A percentile compares a stretch with the other conserved stretches of the same genome.
Evolutionary conservation across 208 protist genomes (phyloP).

Genomic region (Naegleria fowleri): DNA sequence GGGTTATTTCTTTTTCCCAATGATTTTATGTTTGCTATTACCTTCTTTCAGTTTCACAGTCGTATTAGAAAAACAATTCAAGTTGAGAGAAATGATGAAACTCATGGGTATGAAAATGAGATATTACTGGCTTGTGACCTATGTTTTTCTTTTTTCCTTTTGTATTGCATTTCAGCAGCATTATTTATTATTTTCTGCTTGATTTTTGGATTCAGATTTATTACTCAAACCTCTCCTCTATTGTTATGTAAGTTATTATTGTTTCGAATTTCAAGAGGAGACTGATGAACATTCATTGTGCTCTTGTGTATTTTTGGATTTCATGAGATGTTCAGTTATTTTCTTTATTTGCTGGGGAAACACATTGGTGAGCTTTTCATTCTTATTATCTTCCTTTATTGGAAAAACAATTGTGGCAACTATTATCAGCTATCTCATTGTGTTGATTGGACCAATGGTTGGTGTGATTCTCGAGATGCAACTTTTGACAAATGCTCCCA

Average conservation of each 20-base stretch:
- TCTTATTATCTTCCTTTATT: not conserved
- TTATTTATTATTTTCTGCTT: constrained; percentile 1
- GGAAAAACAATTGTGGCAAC: not conserved
- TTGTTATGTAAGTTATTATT: not conserved
- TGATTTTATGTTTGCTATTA: not conserved
- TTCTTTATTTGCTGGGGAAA: not conserved
- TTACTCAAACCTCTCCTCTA: not conserved
- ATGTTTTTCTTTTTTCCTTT: not conserved
- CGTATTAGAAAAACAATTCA: constrained; percentile 30
- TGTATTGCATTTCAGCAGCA: not conserved
- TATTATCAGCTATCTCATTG: not conserved
- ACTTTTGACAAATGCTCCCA: not conserved
- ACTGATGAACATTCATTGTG: too few relatives aligned
- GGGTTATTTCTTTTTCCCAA: not conserved
- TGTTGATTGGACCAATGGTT: not conserved
- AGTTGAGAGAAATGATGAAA: constrained; percentile 35
- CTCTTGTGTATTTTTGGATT: not conserved
- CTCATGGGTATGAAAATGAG: constrained; percentile 25
- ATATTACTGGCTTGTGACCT: constrained; percentile 6
- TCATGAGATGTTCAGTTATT: not conserved
- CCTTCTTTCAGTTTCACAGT: constrained; percentile 7
- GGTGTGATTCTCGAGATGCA: not conserved
- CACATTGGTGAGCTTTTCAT: not conserved
- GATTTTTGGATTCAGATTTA: not conserved
- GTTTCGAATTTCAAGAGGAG: not conserved